These are phyloP conservation scores for Cryptococcus sp. DNA, from an alignment of 1,284 basidiomycete genomes.

Conservation along the genomic window DNA sequence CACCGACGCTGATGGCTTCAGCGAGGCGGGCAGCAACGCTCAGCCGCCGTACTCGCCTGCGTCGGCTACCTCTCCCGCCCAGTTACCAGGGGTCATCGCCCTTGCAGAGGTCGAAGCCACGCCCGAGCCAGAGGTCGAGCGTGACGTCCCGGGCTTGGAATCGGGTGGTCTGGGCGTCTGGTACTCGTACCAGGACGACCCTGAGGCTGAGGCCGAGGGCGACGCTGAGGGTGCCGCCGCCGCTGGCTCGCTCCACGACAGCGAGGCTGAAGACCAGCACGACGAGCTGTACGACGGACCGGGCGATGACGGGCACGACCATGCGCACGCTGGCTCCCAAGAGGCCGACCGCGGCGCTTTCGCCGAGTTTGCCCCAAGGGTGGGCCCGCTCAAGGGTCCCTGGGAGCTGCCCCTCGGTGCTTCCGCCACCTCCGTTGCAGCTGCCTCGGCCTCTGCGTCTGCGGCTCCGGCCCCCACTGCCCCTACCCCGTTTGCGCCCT, in stretches of 20 bases:
- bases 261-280: not conserved
- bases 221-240: not conserved
- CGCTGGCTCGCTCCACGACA: not conserved
- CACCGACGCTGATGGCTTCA: not conserved
- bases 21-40: not conserved
- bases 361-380: too few relatives aligned
- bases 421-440: too few relatives aligned
- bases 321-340: too few relatives aligned
- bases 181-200: slow-evolving; percentile 7
- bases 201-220: not conserved
- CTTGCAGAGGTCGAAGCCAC: not conserved
- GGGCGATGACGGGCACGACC: too few relatives aligned
- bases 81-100: not conserved
- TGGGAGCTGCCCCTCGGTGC: too few relatives aligned
- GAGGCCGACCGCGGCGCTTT: too few relatives aligned
- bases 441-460: too few relatives aligned
- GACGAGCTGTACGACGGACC: too few relatives aligned
- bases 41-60: not conserved
- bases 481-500: too few relatives aligned
- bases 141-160: too few relatives aligned
- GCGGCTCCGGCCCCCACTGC: too few relatives aligned
- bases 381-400: too few relatives aligned
- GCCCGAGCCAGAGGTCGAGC: not conserved
- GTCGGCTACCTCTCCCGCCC: not conserved
- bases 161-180: slow-evolving; percentile 6